Evolutionary conservation across 2,329 filamentous ascomycete species (phyloP).

Genomic region (Talaromyces sp.): DNA sequence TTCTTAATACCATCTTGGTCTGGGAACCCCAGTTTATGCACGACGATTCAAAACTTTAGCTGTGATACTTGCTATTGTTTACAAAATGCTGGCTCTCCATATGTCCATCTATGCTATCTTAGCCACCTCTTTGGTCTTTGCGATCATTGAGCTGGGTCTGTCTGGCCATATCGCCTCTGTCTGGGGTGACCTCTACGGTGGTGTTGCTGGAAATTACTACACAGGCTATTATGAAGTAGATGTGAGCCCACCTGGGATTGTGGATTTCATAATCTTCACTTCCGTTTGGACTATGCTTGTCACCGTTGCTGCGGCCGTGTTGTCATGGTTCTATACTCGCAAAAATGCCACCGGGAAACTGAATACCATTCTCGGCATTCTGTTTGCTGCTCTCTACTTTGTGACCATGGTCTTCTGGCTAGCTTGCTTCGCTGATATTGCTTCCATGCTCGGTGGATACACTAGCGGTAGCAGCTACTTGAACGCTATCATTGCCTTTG

Average conservation of each 20-base stretch:
- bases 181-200: slow-evolving; percentile 5
- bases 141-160: slow-evolving; percentile 34
- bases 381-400: slow-evolving; percentile 26
- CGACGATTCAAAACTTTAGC: too few species aligned
- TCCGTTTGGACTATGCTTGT: slow-evolving; percentile 32
- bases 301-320: slow-evolving; percentile 18
- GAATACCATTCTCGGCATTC: slow-evolving; percentile 25
- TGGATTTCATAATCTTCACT: slow-evolving; percentile 29
- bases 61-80: neutral
- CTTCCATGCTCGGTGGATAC: slow-evolving; percentile 12
- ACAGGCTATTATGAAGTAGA: slow-evolving; percentile 14
- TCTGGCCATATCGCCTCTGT: slow-evolving; percentile 20
- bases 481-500: slow-evolving; percentile 33
- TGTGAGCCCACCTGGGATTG: slow-evolving; percentile 20
- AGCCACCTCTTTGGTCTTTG: slow-evolving; percentile 26
- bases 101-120: slow-evolving; percentile 29
- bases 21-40: neutral
- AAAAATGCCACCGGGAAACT: slow-evolving; percentile 20
- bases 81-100: slow-evolving; percentile 25
- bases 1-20: too few species aligned
- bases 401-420: slow-evolving; percentile 38
- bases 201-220: slow-evolving; percentile 5
- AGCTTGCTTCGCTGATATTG: slow-evolving; percentile 33
- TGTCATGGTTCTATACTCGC: slow-evolving; percentile 24
- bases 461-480: slow-evolving; percentile 16